Percentiles rank a stretch among this genome's conserved stretches.
Conservation (phyloP, 257 asterid genomes). For the Solanum arcanum region DNA sequence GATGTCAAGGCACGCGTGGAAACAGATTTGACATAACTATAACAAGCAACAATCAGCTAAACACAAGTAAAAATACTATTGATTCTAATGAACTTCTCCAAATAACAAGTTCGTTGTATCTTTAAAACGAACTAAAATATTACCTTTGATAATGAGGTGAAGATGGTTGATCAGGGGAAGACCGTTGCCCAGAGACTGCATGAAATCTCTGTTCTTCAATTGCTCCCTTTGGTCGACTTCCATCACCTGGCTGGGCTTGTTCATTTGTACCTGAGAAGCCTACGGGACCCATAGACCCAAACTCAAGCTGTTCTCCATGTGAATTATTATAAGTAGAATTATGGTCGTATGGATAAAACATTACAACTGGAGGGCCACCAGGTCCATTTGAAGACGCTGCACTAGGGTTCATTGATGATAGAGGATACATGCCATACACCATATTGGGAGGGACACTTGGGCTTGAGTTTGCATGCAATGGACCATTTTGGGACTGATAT, state of each 20-base stretch:
- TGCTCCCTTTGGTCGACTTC: constrained; percentile 32
- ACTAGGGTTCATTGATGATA: constrained; percentile 34
- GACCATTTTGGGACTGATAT: constrained; percentile 67
- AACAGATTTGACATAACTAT: background rate
- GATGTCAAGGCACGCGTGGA: background rate
- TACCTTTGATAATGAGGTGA: constrained; percentile 74
- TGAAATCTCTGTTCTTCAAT: constrained; percentile 43
- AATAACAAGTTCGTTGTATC: background rate
- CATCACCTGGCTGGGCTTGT: constrained; percentile 49
- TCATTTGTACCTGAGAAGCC: constrained; percentile 53
- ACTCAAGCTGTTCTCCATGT: constrained; percentile 73
- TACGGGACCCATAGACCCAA: constrained; percentile 65
- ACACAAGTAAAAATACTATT: background rate
- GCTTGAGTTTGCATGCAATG: constrained; percentile 37
- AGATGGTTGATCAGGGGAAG: constrained; percentile 80
- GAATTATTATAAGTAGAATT: constrained; percentile 32
- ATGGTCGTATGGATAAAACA: constrained; percentile 58
- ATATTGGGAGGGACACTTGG: constrained; percentile 40
- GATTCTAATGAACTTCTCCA: background rate
- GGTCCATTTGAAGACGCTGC: constrained; percentile 46
- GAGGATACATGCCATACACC: constrained; percentile 49
- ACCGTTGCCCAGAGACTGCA: constrained; percentile 22
- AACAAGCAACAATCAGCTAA: background rate
- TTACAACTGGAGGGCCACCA: constrained; percentile 34
- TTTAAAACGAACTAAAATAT: background rate